Evolutionary conservation across 2,329 filamentous ascomycete genomes (phyloP), one percentile per base, ranked within the genome.

Genomic region (Fusarium sp.): DNA sequence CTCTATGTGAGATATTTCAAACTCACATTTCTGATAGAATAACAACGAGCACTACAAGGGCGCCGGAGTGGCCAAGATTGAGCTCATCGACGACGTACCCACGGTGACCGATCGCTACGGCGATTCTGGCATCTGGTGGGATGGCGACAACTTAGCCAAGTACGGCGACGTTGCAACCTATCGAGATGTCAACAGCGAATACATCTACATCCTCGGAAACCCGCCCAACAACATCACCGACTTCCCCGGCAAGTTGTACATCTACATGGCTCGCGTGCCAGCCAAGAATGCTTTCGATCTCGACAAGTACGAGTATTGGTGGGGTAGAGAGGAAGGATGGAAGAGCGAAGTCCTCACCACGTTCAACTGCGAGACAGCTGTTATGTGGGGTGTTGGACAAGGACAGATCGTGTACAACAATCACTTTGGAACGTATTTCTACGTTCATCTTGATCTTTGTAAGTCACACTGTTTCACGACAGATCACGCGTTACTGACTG

Each of bases 81-180:
- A 79, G 37, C 63, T 80, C 9, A 57, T 78, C 10, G 27, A 78
- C 45, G 76, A 68, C 17, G 71, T 70, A 3, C 79, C 79, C 0
- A 79, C 77, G 0, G 75, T 80, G 4, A 80, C 76, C 8, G 37
- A 77, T 42, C 76, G 80, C 1, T 63, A 48, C 2, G 69, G 70
- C 0, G 69, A 72, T 0, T 39, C 37, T 14, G 70, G 70, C 6
- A 79, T 75, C 49, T 81, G 79, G 80, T 81, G 78, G 80, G 65
- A 77, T 7, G 70, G 69, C 4, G 69, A 72, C 6, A 43, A 40
- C 2, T 23, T 61, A 0, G 52, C 80, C 9, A 77, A 77, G 10
- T 81, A 80, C 35, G 80, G 80, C 23, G 80, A 81, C 46, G 63
- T 78, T 4, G 74, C 75, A 2, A 74, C 78, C 3, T 80, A 81